phyloP scores from a whole-genome alignment of 371 early-diverging fungal species.

The Mortierella sp. region DNA sequence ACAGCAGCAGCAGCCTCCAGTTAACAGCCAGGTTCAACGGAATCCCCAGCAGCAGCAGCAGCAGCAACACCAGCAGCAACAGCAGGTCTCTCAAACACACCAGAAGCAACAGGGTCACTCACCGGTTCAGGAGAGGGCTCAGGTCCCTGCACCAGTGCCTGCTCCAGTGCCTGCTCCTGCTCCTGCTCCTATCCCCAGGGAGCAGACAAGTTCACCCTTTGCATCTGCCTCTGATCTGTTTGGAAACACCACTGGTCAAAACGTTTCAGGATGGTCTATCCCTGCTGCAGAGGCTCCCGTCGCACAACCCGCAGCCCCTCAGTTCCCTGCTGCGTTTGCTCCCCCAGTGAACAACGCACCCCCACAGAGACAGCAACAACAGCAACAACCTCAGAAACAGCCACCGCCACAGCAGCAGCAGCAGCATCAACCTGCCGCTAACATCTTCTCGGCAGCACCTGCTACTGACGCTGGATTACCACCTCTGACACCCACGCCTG shows the following conservation, averaged over 20 bases:
- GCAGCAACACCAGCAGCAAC: slow-evolving; percentile 29
- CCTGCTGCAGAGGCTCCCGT: slow-evolving; percentile 21
- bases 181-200: slow-evolving; percentile 16
- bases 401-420: slow-evolving; percentile 2
- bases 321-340: slow-evolving; percentile 8
- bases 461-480: slow-evolving; percentile 29
- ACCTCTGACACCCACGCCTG: slow-evolving; percentile 30
- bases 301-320: neutral
- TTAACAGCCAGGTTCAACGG: neutral
- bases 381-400: neutral
- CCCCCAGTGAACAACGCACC: slow-evolving; percentile 12
- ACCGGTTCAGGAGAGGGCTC: slow-evolving; percentile 36
- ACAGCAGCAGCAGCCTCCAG: slow-evolving; percentile 8
- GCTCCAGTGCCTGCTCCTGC: slow-evolving; percentile 20
- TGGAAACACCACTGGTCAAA: slow-evolving; percentile 37
- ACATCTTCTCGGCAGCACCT: slow-evolving; percentile 21
- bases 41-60: slow-evolving; percentile 20
- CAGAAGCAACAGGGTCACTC: slow-evolving; percentile 27
- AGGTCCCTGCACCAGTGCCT: slow-evolving; percentile 22
- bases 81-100: slow-evolving; percentile 40
- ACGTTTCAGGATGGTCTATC: slow-evolving; percentile 43
- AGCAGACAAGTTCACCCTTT: slow-evolving; percentile 37
- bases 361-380: slow-evolving; percentile 6
- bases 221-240: slow-evolving; percentile 46
- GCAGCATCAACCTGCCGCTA: neutral